These are phyloP conservation scores for Alopecurus myosuroides DNA, from an alignment of 176 grass and related monocot species.

Conservation along the genomic window DNA sequence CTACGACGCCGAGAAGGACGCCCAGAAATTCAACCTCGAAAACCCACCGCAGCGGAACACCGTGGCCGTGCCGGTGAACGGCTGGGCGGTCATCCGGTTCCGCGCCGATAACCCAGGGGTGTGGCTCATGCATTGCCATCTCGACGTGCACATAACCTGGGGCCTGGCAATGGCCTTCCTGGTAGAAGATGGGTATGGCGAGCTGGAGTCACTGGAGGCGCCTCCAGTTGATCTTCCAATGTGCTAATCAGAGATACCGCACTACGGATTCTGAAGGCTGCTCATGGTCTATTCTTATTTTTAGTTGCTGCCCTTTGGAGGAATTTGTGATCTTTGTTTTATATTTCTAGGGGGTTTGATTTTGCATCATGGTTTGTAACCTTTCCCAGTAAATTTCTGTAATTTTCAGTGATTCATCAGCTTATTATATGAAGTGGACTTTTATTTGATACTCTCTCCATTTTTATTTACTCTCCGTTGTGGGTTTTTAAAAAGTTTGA, in stretches of 20 bases:
- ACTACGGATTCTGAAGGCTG: background rate
- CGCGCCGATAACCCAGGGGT: slow-evolving; percentile 71
- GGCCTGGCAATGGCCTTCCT: slow-evolving; percentile 81
- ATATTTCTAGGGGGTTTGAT: slow-evolving; percentile 14
- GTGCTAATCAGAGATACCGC: slow-evolving; percentile 28
- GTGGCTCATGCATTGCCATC: slow-evolving; percentile 85
- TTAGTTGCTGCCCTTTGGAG: background rate
- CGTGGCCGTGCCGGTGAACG: slow-evolving; percentile 60
- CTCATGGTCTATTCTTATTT: slow-evolving; percentile 20
- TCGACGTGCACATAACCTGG: slow-evolving; percentile 85
- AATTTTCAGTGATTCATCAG: slow-evolving; percentile 1
- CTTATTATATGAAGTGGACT: slow-evolving; percentile 17
- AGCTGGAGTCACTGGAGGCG: slow-evolving; percentile 39
- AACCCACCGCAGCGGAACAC: slow-evolving; percentile 74
- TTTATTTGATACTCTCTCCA: background rate
- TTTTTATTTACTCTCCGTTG: too few species aligned
- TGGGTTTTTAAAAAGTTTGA: too few species aligned
- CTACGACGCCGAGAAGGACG: slow-evolving; percentile 54
- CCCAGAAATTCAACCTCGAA: slow-evolving; percentile 60
- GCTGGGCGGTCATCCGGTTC: slow-evolving; percentile 84
- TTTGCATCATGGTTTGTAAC: slow-evolving; percentile 31
- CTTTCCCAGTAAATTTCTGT: slow-evolving; percentile 28
- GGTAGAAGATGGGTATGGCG: slow-evolving; percentile 57
- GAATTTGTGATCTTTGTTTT: slow-evolving; percentile 3
- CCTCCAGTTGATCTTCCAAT: slow-evolving; percentile 59